A percentile compares a stretch with the other conserved stretches of the same genome.
Evolutionary conservation across 2,329 filamentous ascomycete species (phyloP).

Genomic region (Aspergillus transmontanensis): DNA sequence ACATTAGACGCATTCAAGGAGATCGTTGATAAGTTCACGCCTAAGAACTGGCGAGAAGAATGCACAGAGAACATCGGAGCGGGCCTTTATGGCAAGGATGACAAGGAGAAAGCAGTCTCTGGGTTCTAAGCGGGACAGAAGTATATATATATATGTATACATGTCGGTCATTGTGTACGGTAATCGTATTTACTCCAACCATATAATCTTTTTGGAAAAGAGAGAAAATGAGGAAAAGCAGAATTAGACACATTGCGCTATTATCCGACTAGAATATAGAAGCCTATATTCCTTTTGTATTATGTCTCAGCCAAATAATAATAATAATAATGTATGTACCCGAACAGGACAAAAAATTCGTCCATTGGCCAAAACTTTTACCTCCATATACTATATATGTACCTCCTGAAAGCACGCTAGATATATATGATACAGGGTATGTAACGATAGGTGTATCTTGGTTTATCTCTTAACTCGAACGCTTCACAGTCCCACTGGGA

Average conservation of each 20-base stretch:
- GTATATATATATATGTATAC: not conserved
- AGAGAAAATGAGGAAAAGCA: not conserved
- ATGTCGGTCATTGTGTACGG: not conserved
- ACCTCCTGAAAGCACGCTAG: not conserved
- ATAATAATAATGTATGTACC: not conserved
- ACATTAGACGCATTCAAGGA: slow-evolving; percentile 90
- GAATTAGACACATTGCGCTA: not conserved
- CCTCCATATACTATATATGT: not conserved
- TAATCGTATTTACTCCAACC: not conserved
- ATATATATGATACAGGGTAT: not conserved
- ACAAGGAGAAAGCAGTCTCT: slow-evolving; percentile 38
- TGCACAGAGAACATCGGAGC: slow-evolving; percentile 62
- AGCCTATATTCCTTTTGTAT: not conserved
- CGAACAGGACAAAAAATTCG: not conserved
- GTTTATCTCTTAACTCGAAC: not conserved
- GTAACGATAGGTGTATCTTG: not conserved
- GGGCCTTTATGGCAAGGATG: slow-evolving; percentile 52
- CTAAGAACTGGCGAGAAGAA: slow-evolving; percentile 71
- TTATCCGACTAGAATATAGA: no score
- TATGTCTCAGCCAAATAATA: not conserved
- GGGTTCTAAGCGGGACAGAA: slow-evolving; percentile 36
- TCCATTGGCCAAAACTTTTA: not conserved
- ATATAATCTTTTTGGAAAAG: not conserved
- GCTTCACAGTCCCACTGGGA: not conserved
- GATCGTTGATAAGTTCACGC: slow-evolving; percentile 88